Evolutionary conservation across 1,284 basidiomycete species (phyloP).

Genomic region (Sanguinoderma infundibulare): DNA sequence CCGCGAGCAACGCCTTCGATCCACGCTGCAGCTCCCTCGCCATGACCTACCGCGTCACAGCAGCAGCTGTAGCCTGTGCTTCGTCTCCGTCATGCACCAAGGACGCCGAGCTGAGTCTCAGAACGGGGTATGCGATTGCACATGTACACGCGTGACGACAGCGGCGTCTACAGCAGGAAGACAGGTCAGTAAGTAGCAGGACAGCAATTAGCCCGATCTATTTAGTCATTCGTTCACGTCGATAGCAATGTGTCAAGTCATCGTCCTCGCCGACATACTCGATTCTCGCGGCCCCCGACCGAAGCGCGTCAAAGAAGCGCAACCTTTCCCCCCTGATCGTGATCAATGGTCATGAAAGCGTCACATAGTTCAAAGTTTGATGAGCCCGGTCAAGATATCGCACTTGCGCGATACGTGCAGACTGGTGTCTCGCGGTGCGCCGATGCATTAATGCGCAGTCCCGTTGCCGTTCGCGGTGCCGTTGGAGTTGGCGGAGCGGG

Average conservation of each 20-base stretch:
- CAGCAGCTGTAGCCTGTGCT: too few relatives aligned
- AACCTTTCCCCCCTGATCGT: not conserved
- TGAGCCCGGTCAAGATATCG: not conserved
- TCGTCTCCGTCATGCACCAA: too few relatives aligned
- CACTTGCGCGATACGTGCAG: too few relatives aligned
- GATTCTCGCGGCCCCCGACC: too few relatives aligned
- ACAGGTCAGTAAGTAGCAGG: not conserved
- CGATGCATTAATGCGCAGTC: too few relatives aligned
- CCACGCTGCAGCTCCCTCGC: too few relatives aligned
- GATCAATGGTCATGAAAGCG: not conserved
- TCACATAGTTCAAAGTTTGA: not conserved
- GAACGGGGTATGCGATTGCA: not conserved
- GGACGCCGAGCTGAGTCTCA: not conserved
- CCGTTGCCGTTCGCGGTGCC: not conserved
- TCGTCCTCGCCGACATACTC: too few relatives aligned
- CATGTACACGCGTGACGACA: not conserved
- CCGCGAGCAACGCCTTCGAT: too few relatives aligned
- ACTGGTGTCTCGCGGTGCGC: too few relatives aligned
- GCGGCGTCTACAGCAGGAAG: not conserved
- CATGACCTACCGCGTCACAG: too few relatives aligned
- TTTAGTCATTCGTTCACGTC: too few relatives aligned
- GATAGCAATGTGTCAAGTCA: not conserved
- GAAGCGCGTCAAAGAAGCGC: not conserved
- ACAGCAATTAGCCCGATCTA: conserved; percentile 5
- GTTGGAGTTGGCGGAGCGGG: conserved; percentile 1